A percentile compares a stretch with the other conserved stretches of the same genome.
phyloP scores from a whole-genome alignment of 2,329 filamentous ascomycete species.

The Fusarium camptoceras region DNA sequence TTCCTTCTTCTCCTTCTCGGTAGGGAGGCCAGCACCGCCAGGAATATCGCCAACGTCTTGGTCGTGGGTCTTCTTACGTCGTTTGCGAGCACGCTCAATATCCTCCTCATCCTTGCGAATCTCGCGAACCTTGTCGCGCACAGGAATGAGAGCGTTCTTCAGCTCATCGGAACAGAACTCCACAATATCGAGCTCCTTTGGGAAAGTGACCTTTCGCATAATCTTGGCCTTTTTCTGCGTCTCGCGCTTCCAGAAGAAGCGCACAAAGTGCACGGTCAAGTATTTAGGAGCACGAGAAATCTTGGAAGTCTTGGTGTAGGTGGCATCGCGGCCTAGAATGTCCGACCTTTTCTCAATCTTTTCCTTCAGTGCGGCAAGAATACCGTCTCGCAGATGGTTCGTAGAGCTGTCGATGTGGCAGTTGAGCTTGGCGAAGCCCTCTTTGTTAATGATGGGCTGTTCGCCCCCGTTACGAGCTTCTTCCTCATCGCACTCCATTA shows the following conservation, averaged over 20 bases:
- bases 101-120: slow-evolving; percentile 96
- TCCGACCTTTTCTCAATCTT: slow-evolving; percentile 91
- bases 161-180: slow-evolving; percentile 97
- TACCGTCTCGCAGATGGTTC: slow-evolving; percentile 91
- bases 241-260: slow-evolving; percentile 97
- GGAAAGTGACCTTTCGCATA: slow-evolving; percentile 98
- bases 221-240: slow-evolving; percentile 99
- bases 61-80: slow-evolving; percentile 77
- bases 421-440: slow-evolving; percentile 90
- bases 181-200: slow-evolving; percentile 89
- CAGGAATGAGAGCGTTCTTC: slow-evolving; percentile 82
- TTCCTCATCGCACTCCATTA: slow-evolving; percentile 85
- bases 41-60: slow-evolving; percentile 60
- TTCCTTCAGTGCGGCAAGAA: slow-evolving; percentile 83
- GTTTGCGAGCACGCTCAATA: slow-evolving; percentile 89
- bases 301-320: slow-evolving; percentile 91
- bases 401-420: slow-evolving; percentile 91
- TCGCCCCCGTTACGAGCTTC: slow-evolving; percentile 81
- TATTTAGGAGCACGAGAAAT: slow-evolving; percentile 94
- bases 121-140: slow-evolving; percentile 96
- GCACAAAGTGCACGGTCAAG: slow-evolving; percentile 94
- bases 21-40: slow-evolving; percentile 60
- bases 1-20: slow-evolving; percentile 65
- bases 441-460: slow-evolving; percentile 72
- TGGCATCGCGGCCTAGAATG: slow-evolving; percentile 78